phyloP scores from a whole-genome alignment of 2,329 filamentous ascomycete species.

The Ceratocystiopsis brevicomis region DNA sequence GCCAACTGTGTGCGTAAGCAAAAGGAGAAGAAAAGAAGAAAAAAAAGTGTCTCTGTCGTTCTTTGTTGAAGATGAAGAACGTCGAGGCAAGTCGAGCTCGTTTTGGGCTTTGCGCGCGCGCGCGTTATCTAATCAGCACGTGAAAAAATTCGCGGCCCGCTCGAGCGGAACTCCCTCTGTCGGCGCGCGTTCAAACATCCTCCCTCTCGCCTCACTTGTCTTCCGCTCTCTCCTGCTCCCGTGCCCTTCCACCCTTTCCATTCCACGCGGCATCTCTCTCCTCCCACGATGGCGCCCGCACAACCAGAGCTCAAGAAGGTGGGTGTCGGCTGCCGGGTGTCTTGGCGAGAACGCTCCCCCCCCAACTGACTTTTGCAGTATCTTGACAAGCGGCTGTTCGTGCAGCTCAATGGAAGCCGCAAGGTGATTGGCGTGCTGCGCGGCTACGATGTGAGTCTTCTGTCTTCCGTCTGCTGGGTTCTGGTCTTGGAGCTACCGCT shows the following conservation, averaged over 20 bases:
- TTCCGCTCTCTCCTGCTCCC: conserved; percentile 11
- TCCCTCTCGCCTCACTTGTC: neutral
- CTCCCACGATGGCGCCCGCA: conserved; percentile 75
- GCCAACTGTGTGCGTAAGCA: no score
- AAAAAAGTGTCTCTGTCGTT: neutral
- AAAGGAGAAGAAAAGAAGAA: no score
- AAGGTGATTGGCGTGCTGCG: conserved; percentile 90
- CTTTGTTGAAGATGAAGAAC: neutral
- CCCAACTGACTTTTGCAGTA: conserved; percentile 39
- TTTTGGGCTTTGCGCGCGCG: no score
- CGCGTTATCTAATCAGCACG: neutral
- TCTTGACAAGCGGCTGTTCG: conserved; percentile 96
- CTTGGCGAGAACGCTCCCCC: no score
- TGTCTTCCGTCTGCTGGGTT: neutral
- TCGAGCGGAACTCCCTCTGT: neutral
- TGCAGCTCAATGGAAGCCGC: conserved; percentile 92
- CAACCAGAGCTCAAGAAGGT: conserved; percentile 99
- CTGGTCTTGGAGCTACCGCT: neutral
- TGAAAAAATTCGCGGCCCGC: neutral
- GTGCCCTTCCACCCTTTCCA: conserved; percentile 3
- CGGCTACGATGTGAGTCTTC: conserved; percentile 87
- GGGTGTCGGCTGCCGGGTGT: conserved; percentile 5
- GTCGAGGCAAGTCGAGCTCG: no score
- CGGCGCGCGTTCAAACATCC: neutral
- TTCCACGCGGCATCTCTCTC: neutral